Conservation (phyloP, 2,329 filamentous ascomycete species). For the Ceratocystis eucalypticola region DNA sequence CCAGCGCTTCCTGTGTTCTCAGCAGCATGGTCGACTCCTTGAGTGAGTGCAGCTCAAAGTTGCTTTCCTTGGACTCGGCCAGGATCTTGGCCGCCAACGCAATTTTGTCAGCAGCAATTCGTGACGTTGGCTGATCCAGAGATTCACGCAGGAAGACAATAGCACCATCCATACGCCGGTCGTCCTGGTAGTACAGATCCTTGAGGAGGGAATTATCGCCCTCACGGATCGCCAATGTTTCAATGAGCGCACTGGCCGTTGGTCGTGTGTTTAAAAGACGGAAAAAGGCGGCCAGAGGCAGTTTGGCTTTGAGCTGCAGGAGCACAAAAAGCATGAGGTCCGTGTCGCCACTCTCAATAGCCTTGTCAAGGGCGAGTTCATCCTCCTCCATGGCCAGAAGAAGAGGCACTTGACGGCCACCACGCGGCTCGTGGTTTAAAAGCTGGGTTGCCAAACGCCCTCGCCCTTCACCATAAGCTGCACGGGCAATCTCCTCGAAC, state of each 20-base stretch:
- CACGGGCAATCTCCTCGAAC: constrained; percentile 83
- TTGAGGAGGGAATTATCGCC: constrained; percentile 72
- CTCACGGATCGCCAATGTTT: constrained; percentile 59
- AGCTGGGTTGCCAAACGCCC: constrained; percentile 79
- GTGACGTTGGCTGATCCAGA: constrained; percentile 54
- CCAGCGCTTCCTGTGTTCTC: constrained; percentile 73
- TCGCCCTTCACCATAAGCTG: constrained; percentile 88
- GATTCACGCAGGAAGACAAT: constrained; percentile 79
- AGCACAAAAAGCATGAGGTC: constrained; percentile 87
- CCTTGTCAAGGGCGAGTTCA: constrained; percentile 87
- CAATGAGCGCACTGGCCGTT: constrained; percentile 76
- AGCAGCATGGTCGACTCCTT: constrained; percentile 70
- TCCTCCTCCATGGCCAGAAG: constrained; percentile 93
- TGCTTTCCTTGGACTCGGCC: constrained; percentile 65
- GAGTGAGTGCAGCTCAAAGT: constrained; percentile 59
- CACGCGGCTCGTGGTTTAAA: constrained; percentile 83
- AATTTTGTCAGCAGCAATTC: constrained; percentile 69
- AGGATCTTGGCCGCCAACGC: constrained; percentile 74
- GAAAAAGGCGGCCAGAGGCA: constrained; percentile 85
- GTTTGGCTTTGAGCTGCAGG: constrained; percentile 74
- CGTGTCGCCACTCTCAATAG: constrained; percentile 87
- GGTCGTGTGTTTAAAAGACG: constrained; percentile 75
- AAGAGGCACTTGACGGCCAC: constrained; percentile 89
- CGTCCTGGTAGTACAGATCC: constrained; percentile 94
- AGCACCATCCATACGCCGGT: constrained; percentile 75